These are phyloP conservation scores for Citropsis articulata DNA, from an alignment of 345 rosid species.

Conservation along the genomic window DNA sequence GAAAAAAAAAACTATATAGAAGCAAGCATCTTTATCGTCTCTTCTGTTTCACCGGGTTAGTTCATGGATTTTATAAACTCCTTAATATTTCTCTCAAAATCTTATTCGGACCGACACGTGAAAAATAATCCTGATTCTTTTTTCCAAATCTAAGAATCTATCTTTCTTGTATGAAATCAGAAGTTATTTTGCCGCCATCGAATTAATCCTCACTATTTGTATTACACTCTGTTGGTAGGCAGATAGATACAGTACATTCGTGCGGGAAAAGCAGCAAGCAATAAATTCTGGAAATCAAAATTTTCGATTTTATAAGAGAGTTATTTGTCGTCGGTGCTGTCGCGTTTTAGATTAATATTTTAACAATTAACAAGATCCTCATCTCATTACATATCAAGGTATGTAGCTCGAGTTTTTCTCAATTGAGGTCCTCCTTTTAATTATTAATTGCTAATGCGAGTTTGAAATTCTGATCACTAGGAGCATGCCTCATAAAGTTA, in stretches of 20 bases:
- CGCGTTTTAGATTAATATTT: neutral
- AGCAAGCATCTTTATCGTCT: neutral
- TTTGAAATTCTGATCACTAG: conserved; percentile 8
- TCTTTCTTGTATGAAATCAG: too few species aligned
- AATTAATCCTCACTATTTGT: neutral
- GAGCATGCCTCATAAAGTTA: conserved; percentile 58
- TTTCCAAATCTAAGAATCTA: neutral
- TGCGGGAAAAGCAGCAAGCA: neutral
- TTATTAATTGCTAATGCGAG: neutral
- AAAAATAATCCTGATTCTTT: neutral
- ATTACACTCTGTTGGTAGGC: neutral
- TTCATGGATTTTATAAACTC: too few species aligned
- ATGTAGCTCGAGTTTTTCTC: neutral
- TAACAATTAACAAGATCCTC: neutral
- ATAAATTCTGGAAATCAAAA: neutral
- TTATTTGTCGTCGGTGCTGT: neutral
- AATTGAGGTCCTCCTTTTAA: neutral
- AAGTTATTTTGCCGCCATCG: neutral
- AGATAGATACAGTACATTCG: neutral
- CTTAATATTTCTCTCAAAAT: neutral
- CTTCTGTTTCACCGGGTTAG: neutral
- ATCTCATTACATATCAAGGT: neutral
- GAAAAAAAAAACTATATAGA: too few species aligned
- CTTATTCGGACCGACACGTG: neutral
- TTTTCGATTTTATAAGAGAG: neutral